phyloP scores from a whole-genome alignment of 2,329 filamentous ascomycete species.

The Dothiorella sarmentorum region DNA sequence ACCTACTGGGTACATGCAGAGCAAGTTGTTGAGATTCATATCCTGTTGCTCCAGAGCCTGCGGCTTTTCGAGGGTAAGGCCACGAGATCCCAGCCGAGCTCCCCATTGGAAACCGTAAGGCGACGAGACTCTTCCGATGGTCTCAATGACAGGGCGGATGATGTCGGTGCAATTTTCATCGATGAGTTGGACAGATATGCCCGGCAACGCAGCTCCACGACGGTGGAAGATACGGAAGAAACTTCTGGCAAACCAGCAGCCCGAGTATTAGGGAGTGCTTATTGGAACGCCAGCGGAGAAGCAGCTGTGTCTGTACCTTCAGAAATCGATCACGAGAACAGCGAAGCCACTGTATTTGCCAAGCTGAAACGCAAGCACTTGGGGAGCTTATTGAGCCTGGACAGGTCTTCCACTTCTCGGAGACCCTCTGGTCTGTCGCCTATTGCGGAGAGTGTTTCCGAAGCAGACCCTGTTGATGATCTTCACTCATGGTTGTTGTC shows the following conservation, averaged over 20 bases:
- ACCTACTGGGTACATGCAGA: conserved; percentile 55
- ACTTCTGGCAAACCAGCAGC: conserved; percentile 28
- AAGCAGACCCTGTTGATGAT: conserved; percentile 24
- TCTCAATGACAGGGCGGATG: conserved; percentile 29
- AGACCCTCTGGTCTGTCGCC: conserved; percentile 24
- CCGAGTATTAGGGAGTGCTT: conserved; percentile 33
- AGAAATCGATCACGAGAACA: conserved; percentile 24
- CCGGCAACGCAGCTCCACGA: conserved; percentile 43
- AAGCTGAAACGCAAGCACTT: conserved; percentile 43
- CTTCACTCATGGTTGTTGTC: conserved; percentile 44
- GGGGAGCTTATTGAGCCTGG: conserved; percentile 37
- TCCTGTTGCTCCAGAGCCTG: conserved; percentile 50
- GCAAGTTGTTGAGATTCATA: conserved; percentile 52
- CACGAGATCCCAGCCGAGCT: conserved; percentile 21
- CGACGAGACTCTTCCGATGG: conserved; percentile 30
- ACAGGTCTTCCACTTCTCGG: conserved; percentile 21
- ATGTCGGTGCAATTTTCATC: conserved; percentile 43
- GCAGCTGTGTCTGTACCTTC: conserved; percentile 28
- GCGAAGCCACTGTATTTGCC: conserved; percentile 18
- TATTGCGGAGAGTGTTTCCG: conserved; percentile 20
- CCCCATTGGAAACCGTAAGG: conserved; percentile 24
- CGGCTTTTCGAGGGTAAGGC: conserved; percentile 34
- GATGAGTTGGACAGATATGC: conserved; percentile 48
- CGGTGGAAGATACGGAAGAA: conserved; percentile 41
- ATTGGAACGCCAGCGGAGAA: conserved; percentile 35